A percentile compares a stretch with the other conserved stretches of the same genome.
phyloP scores from a whole-genome alignment of 106 monocot species.

The Apostasia ramifera region DNA sequence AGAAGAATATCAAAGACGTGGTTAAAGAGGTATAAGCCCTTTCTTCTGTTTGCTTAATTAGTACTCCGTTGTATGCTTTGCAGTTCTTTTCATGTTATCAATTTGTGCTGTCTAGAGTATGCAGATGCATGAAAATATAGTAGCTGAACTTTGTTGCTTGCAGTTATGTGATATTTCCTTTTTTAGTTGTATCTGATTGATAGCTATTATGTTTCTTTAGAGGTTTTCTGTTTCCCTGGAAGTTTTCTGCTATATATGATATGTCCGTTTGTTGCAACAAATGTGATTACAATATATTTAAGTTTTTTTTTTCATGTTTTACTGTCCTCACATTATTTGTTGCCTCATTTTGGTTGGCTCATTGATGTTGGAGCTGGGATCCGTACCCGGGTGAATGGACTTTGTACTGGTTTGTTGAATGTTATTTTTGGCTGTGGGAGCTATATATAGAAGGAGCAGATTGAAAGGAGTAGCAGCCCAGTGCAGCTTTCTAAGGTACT shows the following conservation, averaged over 20 bases:
- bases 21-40: constrained; percentile 6
- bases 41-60: not conserved
- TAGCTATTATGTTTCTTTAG: too few species aligned
- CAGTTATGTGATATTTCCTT: too few species aligned
- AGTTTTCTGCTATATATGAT: too few species aligned
- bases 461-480: constrained; percentile 51
- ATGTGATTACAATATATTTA: too few species aligned
- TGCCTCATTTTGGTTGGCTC: constrained; percentile 84
- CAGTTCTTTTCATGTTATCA: too few species aligned
- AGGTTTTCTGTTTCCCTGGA: too few species aligned
- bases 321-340: constrained; percentile 65
- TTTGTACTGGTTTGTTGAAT: constrained; percentile 25
- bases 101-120: too few species aligned
- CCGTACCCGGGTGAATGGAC: constrained; percentile 41
- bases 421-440: constrained; percentile 52
- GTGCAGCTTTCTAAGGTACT: constrained; percentile 89
- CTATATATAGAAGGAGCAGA: constrained; percentile 62
- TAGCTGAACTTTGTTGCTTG: too few species aligned
- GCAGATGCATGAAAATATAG: too few species aligned
- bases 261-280: too few species aligned
- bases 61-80: too few species aligned
- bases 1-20: not conserved
- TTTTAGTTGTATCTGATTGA: too few species aligned
- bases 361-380: constrained; percentile 93
- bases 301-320: not conserved